Percentiles rank a stretch among this genome's conserved stretches.
phyloP scores from a whole-genome alignment of 2,329 filamentous ascomycete species.

The Fusarium virguliforme region DNA sequence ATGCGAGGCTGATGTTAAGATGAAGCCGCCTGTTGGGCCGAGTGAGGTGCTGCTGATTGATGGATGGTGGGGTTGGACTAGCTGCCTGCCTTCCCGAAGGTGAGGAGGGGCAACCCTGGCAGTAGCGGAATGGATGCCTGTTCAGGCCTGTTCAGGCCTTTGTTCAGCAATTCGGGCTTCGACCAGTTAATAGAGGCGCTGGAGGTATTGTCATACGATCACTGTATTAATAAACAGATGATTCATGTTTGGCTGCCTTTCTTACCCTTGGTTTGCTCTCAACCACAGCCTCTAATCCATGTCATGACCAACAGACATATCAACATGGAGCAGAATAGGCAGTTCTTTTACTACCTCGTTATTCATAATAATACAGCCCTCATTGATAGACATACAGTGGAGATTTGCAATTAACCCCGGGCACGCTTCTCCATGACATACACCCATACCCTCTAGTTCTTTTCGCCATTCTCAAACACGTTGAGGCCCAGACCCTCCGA shows the following conservation, averaged over 20 bases:
- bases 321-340: slow-evolving; percentile 45
- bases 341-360: slow-evolving; percentile 46
- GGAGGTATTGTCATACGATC: background rate
- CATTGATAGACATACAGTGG: slow-evolving; percentile 63
- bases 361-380: slow-evolving; percentile 54
- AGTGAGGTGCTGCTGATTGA: slow-evolving; percentile 41
- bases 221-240: background rate
- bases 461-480: slow-evolving; percentile 73
- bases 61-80: slow-evolving; percentile 46
- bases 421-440: slow-evolving; percentile 28
- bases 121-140: slow-evolving; percentile 28
- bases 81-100: slow-evolving; percentile 13
- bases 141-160: slow-evolving; percentile 8
- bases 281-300: no score
- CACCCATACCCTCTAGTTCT: slow-evolving; percentile 53
- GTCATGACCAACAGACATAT: background rate
- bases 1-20: slow-evolving; percentile 47
- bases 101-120: slow-evolving; percentile 39
- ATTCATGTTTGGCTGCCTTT: background rate
- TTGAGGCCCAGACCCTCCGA: slow-evolving; percentile 93
- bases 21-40: slow-evolving; percentile 22
- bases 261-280: background rate
- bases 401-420: slow-evolving; percentile 57
- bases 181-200: background rate
- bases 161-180: slow-evolving; percentile 1